phyloP scores from a whole-genome alignment of 1,139 yeast species.

The Blastobotrys capitulatus region DNA sequence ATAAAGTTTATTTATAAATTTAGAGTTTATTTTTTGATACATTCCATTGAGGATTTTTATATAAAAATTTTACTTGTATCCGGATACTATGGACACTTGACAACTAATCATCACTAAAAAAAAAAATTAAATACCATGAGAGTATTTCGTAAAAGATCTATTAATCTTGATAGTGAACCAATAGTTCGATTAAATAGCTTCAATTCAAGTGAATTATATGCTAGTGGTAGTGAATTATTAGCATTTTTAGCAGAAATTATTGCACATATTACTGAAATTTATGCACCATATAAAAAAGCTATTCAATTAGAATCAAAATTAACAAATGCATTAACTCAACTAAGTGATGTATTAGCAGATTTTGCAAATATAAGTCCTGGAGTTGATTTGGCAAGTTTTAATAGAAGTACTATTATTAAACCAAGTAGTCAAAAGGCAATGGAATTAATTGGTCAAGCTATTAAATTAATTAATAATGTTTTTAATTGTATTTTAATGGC shows the following conservation, averaged over 20 bases:
- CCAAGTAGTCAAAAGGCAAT: not conserved
- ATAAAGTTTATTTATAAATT: too few species aligned
- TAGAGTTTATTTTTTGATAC: too few species aligned
- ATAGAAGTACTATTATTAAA: not conserved
- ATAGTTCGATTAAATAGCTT: not conserved
- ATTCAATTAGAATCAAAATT: not conserved
- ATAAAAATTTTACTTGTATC: too few species aligned
- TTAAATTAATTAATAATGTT: not conserved
- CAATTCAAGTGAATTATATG: not conserved
- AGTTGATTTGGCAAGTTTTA: not conserved
- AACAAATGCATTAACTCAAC: not conserved
- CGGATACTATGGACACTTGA: too few species aligned
- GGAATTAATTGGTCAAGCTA: not conserved
- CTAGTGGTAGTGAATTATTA: not conserved
- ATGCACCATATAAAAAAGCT: not conserved
- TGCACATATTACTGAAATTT: not conserved
- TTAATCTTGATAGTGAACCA: not conserved
- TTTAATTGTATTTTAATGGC: not conserved
- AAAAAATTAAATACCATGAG: not conserved
- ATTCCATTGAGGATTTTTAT: too few species aligned
- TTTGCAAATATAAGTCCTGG: not conserved
- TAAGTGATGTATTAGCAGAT: not conserved
- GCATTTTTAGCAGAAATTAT: constrained; percentile 2
- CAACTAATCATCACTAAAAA: too few species aligned
- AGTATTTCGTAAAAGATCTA: constrained; percentile 1